A percentile compares a stretch with the other conserved stretches of the same genome.
Evolutionary conservation across 2,329 filamentous ascomycete genomes (phyloP).

Genomic region (Gyromitra esculenta): DNA sequence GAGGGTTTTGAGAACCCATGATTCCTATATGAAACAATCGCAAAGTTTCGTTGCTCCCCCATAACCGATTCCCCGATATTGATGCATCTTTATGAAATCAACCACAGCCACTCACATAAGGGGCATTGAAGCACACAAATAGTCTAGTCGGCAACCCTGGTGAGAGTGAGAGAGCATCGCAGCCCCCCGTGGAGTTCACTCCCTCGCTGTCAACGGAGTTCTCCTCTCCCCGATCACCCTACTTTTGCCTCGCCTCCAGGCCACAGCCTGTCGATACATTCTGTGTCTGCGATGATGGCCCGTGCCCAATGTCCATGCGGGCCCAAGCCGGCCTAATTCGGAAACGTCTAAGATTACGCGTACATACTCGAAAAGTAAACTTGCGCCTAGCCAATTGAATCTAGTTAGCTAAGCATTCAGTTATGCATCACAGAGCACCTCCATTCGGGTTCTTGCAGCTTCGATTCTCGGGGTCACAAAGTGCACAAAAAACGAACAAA

Average conservation of each 20-base stretch:
- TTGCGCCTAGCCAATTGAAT: neutral
- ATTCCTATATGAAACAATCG: neutral
- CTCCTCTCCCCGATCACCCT: neutral
- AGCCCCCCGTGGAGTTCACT: too few species aligned
- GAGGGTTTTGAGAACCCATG: neutral
- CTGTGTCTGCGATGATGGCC: conserved; percentile 1
- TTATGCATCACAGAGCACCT: neutral
- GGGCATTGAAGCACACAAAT: neutral
- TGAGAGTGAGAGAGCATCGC: neutral
- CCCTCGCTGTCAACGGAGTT: neutral
- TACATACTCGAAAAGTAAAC: conserved; percentile 3
- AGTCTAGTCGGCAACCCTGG: neutral
- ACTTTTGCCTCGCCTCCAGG: neutral
- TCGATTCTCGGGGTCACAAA: neutral
- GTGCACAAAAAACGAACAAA: neutral
- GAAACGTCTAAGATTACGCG: conserved; percentile 30
- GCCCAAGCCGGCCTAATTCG: neutral
- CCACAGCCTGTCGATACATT: too few species aligned
- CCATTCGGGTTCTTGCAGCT: neutral
- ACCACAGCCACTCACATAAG: neutral
- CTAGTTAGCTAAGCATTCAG: neutral
- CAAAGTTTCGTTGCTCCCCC: neutral
- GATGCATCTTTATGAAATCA: neutral
- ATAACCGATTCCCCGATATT: neutral
- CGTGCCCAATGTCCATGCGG: conserved; percentile 9